A percentile compares a stretch with the other conserved stretches of the same genome.
Evolutionary conservation across 441 rosid genomes (phyloP).

Genomic region (Bruguiera hainesii): DNA sequence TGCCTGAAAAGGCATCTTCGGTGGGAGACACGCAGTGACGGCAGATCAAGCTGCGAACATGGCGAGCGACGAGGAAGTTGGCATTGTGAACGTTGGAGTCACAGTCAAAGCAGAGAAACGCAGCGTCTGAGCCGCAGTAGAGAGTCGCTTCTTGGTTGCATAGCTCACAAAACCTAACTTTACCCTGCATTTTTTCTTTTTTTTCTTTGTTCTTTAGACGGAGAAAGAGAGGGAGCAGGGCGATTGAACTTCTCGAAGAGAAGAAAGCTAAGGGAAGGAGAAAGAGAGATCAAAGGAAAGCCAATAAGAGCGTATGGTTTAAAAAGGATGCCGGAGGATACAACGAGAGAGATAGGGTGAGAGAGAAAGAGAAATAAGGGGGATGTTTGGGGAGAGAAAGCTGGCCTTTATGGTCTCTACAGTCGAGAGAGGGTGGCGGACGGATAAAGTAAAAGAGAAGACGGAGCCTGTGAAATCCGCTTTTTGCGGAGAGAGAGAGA

Average conservation of each 20-base stretch:
- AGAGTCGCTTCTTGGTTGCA: conserved; percentile 40
- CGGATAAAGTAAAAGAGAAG: not conserved
- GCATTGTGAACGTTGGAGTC: conserved; percentile 53
- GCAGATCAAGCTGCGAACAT: conserved; percentile 47
- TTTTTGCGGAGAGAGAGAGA: not conserved
- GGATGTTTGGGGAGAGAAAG: not conserved
- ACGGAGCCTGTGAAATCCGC: not conserved
- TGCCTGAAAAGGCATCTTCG: conserved; percentile 30
- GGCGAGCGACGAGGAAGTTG: conserved; percentile 75
- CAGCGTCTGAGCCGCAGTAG: conserved; percentile 58
- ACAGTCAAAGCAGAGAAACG: conserved; percentile 61
- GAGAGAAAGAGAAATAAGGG: not conserved
- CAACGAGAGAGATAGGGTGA: not conserved
- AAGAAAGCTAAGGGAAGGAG: not conserved
- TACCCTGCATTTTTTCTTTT: not conserved
- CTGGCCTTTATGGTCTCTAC: not conserved
- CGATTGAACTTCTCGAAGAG: not conserved
- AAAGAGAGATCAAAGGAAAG: not conserved
- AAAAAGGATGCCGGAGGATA: not conserved
- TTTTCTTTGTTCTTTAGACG: not conserved
- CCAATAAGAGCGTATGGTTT: not conserved
- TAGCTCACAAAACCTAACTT: conserved; percentile 42
- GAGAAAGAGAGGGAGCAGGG: not conserved
- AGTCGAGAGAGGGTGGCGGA: too few relatives aligned
- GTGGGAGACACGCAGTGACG: conserved; percentile 31